Conservation (phyloP, 495 filamentous ascomycete species). For the Annulohypoxylon bovei region DNA sequence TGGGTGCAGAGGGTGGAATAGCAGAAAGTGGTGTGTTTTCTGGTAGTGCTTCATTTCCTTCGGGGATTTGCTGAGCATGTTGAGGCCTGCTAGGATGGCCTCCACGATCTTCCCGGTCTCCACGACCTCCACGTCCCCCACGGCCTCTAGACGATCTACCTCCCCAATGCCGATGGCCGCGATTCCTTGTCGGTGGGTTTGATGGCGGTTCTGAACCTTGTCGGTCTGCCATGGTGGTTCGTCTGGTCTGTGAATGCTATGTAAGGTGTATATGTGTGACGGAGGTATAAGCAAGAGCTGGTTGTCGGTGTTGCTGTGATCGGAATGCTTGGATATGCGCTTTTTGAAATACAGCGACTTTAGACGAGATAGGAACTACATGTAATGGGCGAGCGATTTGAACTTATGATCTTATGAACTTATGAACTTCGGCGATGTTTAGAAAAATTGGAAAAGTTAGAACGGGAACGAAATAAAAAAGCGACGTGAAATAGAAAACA, state of each 20-base stretch:
- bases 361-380: conserved; percentile 10
- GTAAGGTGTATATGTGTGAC: neutral
- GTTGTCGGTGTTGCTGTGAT: neutral
- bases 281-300: conserved; percentile 1
- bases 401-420: conserved; percentile 12
- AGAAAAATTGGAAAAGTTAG: neutral
- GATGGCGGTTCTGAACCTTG: conserved; percentile 7
- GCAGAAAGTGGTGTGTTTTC: neutral
- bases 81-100: conserved; percentile 30
- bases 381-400: neutral
- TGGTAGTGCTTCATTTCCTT: conserved; percentile 7
- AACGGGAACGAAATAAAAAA: neutral
- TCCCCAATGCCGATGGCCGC: conserved; percentile 36
- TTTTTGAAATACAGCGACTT: conserved; percentile 68
- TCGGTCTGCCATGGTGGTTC: conserved; percentile 33
- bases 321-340: conserved; percentile 49
- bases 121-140: conserved; percentile 29
- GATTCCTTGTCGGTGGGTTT: conserved; percentile 8
- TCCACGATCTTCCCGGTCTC: conserved; percentile 28
- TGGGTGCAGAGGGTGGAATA: neutral
- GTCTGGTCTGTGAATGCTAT: conserved; percentile 3
- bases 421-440: neutral
- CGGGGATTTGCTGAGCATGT: neutral
- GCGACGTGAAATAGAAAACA: neutral
- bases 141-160: conserved; percentile 34